These are phyloP conservation scores for Gracilariopsis chorda DNA, from an alignment of 23 red algal genomes.

Conservation along the genomic window DNA sequence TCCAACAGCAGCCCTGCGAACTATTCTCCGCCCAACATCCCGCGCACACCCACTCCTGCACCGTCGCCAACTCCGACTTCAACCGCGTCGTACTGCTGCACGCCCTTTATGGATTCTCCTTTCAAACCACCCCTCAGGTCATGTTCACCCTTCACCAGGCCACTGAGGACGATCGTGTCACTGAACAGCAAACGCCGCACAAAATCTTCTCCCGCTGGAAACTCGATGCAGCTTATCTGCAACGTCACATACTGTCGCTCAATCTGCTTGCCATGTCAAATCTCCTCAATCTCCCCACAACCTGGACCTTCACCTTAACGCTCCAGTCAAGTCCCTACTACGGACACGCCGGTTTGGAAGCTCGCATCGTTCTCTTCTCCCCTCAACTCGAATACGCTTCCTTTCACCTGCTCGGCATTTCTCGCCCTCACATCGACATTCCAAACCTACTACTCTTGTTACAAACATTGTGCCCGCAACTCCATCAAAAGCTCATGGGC, in stretches of 20 bases:
- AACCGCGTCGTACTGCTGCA: not conserved
- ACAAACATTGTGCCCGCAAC: not conserved
- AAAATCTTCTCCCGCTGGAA: not conserved
- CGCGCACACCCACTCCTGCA: too few species aligned
- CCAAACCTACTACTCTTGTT: slow-evolving; percentile 2
- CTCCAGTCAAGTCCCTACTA: slow-evolving; percentile 4
- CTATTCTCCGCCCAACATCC: too few species aligned
- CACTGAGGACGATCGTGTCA: too few species aligned
- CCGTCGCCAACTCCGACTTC: not conserved
- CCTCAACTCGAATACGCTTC: not conserved
- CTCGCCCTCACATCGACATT: not conserved
- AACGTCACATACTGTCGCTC: not conserved
- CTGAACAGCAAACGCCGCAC: not conserved
- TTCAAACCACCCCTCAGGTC: not conserved
- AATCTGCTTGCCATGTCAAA: slow-evolving; percentile 8
- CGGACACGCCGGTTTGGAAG: not conserved
- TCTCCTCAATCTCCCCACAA: not conserved
- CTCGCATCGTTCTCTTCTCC: slow-evolving; percentile 2
- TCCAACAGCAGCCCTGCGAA: too few species aligned
- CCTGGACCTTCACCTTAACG: not conserved
- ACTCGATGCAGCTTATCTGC: not conserved
- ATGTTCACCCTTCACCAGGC: not conserved
- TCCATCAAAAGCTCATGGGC: slow-evolving; percentile 23
- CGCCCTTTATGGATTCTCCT: not conserved
- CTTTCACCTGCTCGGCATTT: not conserved